These are phyloP conservation scores for Xerocomellus amylosporus DNA, from an alignment of 768 basidiomycete species.

Conservation along the genomic window DNA sequence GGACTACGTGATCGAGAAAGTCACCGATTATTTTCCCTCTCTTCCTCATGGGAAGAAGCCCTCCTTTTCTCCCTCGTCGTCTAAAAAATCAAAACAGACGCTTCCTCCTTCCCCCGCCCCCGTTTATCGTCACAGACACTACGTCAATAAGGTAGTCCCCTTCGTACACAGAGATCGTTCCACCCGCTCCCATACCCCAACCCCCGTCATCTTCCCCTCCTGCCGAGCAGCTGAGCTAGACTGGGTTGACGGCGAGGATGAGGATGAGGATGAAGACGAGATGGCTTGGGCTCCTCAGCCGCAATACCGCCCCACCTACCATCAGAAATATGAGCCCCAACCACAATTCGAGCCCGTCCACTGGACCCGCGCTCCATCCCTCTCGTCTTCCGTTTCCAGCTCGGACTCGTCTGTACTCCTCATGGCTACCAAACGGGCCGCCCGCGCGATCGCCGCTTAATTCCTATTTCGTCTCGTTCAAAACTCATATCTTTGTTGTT, in stretches of 20 bases:
- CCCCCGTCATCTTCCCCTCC: constrained; percentile 33
- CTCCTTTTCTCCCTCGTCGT: background rate
- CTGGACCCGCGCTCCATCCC: constrained; percentile 21
- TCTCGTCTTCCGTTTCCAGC: constrained; percentile 23
- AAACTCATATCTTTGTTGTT: constrained; percentile 5
- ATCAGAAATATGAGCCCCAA: constrained; percentile 15
- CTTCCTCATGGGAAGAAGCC: constrained; percentile 20
- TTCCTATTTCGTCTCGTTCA: background rate
- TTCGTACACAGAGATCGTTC: constrained; percentile 13
- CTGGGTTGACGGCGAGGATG: constrained; percentile 28
- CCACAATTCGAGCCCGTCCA: constrained; percentile 4
- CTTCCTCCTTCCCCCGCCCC: constrained; percentile 13
- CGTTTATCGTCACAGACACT: constrained; percentile 9
- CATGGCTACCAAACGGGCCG: constrained; percentile 27
- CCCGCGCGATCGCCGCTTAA: constrained; percentile 15
- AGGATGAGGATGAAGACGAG: constrained; percentile 22
- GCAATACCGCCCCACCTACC: constrained; percentile 12
- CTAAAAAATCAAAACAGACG: constrained; percentile 22
- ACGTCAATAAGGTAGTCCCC: constrained; percentile 5
- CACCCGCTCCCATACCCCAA: constrained; percentile 29
- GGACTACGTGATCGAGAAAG: constrained; percentile 27
- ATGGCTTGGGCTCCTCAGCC: constrained; percentile 20
- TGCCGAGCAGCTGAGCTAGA: constrained; percentile 29
- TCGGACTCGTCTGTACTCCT: constrained; percentile 30
- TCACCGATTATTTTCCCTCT: constrained; percentile 30